Evolutionary conservation across 192 early-diverging fungal genomes (phyloP), one percentile per base, ranked within the genome.

Genomic region (Gonapodya prolifera): DNA sequence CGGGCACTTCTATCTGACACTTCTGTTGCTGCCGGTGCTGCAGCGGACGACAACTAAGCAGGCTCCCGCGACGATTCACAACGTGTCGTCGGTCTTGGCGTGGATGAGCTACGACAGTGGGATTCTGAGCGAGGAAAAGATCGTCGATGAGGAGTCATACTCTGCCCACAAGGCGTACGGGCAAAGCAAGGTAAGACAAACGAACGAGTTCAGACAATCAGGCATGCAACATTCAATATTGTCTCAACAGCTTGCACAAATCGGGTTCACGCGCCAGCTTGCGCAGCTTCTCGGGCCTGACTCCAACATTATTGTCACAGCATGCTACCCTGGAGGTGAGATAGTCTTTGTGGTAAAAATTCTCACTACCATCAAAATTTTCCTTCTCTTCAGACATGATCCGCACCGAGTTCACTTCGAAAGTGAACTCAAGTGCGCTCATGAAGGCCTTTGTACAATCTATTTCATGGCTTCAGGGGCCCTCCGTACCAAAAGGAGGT

Each of bases 1-100:
- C 17, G 80, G 78, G 2, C 82, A 81, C 73, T 79, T 83, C 32
- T 45, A 75, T 13, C 71, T 83, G 28, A 83, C 82, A 28, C 32
- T 31, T 28, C 2, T 45, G 23, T 35, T 83, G 0, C 79, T 83
- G 8, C 80, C 80, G 17, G 76, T 75, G 33, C 8, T 83, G 23
- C 69, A 76, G 32, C 13, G 33, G 2, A 35, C 71, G 2, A 34
- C 78, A 17, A 13, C 35, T 32, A 13, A 1, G 35, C 1, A 0
- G 2, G 17, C 73, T 2, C 70, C 70, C 34, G 45, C 78, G 2
- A 13, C 76, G 8, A 80, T 83, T 35, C 80, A 81, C 70, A 81
- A 80, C 77, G 36, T 83, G 1, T 78, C 77, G 17, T 83, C 82
- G 28, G 33, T 30, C 2, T 73, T 29, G 8, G 28, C 18, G 28